Conservation (phyloP, 1,284 basidiomycete genomes). For the Filobasidium uniguttulatum region DNA sequence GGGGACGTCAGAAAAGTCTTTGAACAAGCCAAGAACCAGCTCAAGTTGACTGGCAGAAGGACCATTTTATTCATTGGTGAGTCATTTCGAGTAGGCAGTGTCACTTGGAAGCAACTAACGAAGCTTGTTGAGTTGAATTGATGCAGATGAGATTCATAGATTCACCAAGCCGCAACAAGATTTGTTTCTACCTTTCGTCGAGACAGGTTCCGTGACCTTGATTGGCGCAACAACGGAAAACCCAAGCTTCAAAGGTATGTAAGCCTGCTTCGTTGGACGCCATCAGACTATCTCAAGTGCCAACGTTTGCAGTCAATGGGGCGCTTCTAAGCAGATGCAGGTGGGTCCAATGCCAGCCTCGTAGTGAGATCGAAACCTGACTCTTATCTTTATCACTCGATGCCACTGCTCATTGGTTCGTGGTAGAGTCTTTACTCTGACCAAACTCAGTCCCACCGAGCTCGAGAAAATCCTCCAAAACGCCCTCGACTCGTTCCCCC, state of each 20-base stretch:
- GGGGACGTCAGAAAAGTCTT: slow-evolving; percentile 66
- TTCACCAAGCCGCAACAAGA: slow-evolving; percentile 73
- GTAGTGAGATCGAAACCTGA: slow-evolving; percentile 39
- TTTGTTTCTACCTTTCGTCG: slow-evolving; percentile 64
- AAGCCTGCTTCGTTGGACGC: neutral
- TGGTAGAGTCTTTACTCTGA: slow-evolving; percentile 30
- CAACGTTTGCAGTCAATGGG: slow-evolving; percentile 42
- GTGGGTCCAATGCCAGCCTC: slow-evolving; percentile 36
- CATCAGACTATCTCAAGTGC: too few relatives aligned
- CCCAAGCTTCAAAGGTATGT: slow-evolving; percentile 57
- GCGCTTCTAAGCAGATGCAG: slow-evolving; percentile 69
- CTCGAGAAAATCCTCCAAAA: slow-evolving; percentile 31
- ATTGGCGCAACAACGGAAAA: slow-evolving; percentile 88
- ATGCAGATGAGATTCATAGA: slow-evolving; percentile 75
- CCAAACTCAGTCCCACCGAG: slow-evolving; percentile 25
- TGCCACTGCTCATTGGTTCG: too few relatives aligned
- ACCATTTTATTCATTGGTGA: slow-evolving; percentile 29
- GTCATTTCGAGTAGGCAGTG: neutral
- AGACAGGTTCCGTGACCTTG: slow-evolving; percentile 63
- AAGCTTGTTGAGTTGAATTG: neutral
- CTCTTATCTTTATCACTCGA: slow-evolving; percentile 1
- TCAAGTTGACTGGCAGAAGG: slow-evolving; percentile 49
- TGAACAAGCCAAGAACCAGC: slow-evolving; percentile 60
- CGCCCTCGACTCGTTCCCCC: slow-evolving; percentile 26
- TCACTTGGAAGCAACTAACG: too few relatives aligned